These are phyloP conservation scores for Pichia terricola DNA, from an alignment of 1,139 yeast species.

Conservation along the genomic window DNA sequence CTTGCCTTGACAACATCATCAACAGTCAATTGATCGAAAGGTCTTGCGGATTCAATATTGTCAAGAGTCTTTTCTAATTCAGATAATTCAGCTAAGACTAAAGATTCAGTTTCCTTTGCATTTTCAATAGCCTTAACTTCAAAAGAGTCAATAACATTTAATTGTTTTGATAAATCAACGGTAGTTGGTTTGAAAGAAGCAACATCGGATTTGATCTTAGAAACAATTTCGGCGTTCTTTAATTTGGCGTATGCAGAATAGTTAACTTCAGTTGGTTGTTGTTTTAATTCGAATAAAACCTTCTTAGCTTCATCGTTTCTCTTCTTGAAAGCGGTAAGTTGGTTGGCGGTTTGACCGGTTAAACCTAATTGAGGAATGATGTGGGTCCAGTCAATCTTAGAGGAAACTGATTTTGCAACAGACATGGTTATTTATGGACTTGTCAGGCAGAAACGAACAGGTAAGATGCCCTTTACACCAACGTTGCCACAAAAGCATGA, in stretches of 20 bases:
- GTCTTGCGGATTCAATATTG: slow-evolving; percentile 95
- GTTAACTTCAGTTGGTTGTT: slow-evolving; percentile 71
- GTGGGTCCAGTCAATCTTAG: slow-evolving; percentile 93
- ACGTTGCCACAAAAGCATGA: too few relatives aligned
- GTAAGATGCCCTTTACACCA: too few relatives aligned
- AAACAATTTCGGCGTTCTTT: slow-evolving; percentile 73
- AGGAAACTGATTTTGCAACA: slow-evolving; percentile 55
- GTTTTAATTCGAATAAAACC: slow-evolving; percentile 56
- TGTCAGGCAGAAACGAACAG: too few relatives aligned
- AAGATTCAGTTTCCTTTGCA: slow-evolving; percentile 87
- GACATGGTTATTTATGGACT: slow-evolving; percentile 14
- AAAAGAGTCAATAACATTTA: slow-evolving; percentile 86
- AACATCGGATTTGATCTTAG: slow-evolving; percentile 73
- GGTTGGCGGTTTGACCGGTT: slow-evolving; percentile 84
- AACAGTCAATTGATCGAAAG: slow-evolving; percentile 92
- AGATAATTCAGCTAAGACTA: slow-evolving; percentile 77
- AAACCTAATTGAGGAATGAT: slow-evolving; percentile 82
- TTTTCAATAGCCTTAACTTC: slow-evolving; percentile 94
- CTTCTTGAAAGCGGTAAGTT: slow-evolving; percentile 89
- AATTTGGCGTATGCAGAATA: slow-evolving; percentile 73
- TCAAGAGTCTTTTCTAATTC: slow-evolving; percentile 81
- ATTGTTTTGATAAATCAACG: slow-evolving; percentile 79
- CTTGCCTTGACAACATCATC: slow-evolving; percentile 92
- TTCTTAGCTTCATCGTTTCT: slow-evolving; percentile 97
- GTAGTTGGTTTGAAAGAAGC: slow-evolving; percentile 71